Evolutionary conservation across 1,139 yeast species (phyloP), one percentile per base, ranked within the genome.

Genomic region (Pichia sp.): DNA sequence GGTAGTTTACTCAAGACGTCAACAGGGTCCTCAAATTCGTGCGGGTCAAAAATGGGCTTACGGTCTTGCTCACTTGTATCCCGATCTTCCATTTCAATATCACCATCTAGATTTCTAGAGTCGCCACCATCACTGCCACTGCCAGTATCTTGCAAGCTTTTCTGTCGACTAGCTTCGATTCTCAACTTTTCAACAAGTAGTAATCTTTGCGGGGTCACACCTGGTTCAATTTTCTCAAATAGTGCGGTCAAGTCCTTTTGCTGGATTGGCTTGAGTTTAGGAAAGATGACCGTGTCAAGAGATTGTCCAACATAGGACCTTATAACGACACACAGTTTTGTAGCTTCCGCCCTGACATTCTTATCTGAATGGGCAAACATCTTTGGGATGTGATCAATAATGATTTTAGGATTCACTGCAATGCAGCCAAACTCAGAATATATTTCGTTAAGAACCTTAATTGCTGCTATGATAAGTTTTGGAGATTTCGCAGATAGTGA

Each of bases 281-380:
- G 74, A 40, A 87, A 72, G 28, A 87, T 60, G 0, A 77, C 56
- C 12, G 70, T 66, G 35, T 76, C 75, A 34, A 86, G 63, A 0
- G 77, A 66, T 21, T 68, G 74, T 4, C 93, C 94, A 56, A 83
- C 70, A 84, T 94, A 84, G 44, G 75, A 72, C 56, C 80, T 78
- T 20, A 88, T 55, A 42, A 78, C 86, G 3, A 85, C 75, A 0
- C 88, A 67, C 45, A 91, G 64, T 32, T 69, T 67, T 8, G 80
- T 71, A 2, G 96, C 75, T 52, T 85, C 95, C 2, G 78, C 74
- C 52, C 98, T 72, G 7, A 93, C 96, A 42, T 74, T 84, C 48
- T 73, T 74, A 59, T 93, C 98, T 2, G 95, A 87, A 56, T 88
- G 96, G 4, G 76, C 79, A 54, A 87, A 87, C 35, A 87, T 58